phyloP scores from a whole-genome alignment of 1,284 basidiomycete species.

The Ustilago bromivora region DNA sequence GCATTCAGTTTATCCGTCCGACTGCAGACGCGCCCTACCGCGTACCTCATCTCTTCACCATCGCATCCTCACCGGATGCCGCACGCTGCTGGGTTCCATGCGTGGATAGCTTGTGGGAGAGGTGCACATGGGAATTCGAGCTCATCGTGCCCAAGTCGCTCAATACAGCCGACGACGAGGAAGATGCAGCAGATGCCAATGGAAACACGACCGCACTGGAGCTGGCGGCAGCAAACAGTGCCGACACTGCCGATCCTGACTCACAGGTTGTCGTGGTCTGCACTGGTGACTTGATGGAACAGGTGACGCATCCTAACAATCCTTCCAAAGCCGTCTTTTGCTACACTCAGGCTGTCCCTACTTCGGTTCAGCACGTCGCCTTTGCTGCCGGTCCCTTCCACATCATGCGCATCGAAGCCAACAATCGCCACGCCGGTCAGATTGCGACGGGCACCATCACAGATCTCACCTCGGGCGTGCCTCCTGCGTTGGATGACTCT shows the following conservation, averaged over 20 bases:
- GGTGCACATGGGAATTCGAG: constrained; percentile 98
- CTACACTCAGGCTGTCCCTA: constrained; percentile 87
- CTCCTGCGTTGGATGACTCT: constrained; percentile 36
- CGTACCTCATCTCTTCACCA: constrained; percentile 86
- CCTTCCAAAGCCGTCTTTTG: constrained; percentile 94
- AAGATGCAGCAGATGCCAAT: constrained; percentile 10
- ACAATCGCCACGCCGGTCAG: constrained; percentile 72
- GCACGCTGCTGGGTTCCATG: constrained; percentile 98
- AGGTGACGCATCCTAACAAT: constrained; percentile 87
- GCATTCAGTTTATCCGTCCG: constrained; percentile 86
- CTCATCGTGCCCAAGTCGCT: constrained; percentile 84
- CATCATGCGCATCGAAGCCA: constrained; percentile 45
- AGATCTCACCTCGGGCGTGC: constrained; percentile 21
- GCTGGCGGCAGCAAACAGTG: constrained; percentile 8
- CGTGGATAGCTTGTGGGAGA: constrained; percentile 93
- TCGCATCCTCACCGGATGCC: constrained; percentile 86
- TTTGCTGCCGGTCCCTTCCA: constrained; percentile 93
- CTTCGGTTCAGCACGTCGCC: constrained; percentile 93
- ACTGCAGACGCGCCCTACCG: constrained; percentile 85
- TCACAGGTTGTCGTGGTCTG: constrained; percentile 81
- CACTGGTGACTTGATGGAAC: constrained; percentile 79
- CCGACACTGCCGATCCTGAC: constrained; percentile 48
- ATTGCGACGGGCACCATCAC: constrained; percentile 74
- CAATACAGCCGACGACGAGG: constrained; percentile 65
- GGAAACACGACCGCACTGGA: constrained; percentile 13